A percentile compares a stretch with the other conserved stretches of the same genome.
phyloP scores from a whole-genome alignment of 148 eudicot species.

The Vaccinium myrtillus region DNA sequence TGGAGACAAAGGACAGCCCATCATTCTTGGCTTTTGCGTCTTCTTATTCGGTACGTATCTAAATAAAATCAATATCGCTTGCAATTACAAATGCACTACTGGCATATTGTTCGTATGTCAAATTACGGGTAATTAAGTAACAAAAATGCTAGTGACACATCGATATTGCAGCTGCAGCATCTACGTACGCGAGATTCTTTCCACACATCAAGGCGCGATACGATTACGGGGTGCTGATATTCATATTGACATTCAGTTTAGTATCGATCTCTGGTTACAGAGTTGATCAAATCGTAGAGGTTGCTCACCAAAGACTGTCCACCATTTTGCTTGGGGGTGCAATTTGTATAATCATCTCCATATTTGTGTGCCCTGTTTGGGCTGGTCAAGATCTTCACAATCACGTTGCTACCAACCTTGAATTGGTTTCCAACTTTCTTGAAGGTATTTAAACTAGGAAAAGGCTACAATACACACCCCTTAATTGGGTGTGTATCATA shows the following conservation, averaged over 20 bases:
- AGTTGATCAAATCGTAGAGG: slow-evolving; percentile 27
- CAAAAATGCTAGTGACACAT: too few relatives aligned
- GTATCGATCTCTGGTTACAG: slow-evolving; percentile 45
- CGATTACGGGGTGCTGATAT: slow-evolving; percentile 48
- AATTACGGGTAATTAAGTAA: too few relatives aligned
- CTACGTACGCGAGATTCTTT: slow-evolving; percentile 37
- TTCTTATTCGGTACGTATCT: slow-evolving; percentile 49
- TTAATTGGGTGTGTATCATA: too few relatives aligned
- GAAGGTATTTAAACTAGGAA: slow-evolving; percentile 41
- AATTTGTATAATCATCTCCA: slow-evolving; percentile 33
- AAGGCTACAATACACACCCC: too few relatives aligned
- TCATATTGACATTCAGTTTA: slow-evolving; percentile 47
- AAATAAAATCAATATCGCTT: too few relatives aligned
- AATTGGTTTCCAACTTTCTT: slow-evolving; percentile 38
- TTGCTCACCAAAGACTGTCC: slow-evolving; percentile 36
- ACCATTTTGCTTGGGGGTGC: slow-evolving; percentile 43
- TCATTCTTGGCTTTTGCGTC: slow-evolving; percentile 53
- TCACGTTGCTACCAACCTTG: slow-evolving; percentile 30
- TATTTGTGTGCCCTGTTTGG: slow-evolving; percentile 49
- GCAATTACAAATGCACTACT: too few relatives aligned
- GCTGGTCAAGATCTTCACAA: slow-evolving; percentile 60
- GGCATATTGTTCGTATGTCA: too few relatives aligned
- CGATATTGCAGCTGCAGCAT: slow-evolving; percentile 37
- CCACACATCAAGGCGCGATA: slow-evolving; percentile 41
- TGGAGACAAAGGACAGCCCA: slow-evolving; percentile 56